Conservation (phyloP, 2,329 filamentous ascomycete species). For the Fusarium odoratissimum region DNA sequence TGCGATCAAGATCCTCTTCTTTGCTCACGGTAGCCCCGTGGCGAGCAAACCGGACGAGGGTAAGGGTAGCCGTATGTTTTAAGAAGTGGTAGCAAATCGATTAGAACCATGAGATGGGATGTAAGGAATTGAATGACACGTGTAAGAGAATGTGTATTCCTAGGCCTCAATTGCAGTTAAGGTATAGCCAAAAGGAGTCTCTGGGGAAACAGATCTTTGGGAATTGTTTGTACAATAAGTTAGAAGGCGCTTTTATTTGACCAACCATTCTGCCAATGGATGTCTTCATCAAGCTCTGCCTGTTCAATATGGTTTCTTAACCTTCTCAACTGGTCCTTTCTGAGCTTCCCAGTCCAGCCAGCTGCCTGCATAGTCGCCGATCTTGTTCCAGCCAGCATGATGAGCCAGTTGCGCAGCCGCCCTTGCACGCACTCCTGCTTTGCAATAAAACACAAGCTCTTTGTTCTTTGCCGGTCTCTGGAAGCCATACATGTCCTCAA, state of each 20-base stretch:
- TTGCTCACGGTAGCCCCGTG: conserved; percentile 77
- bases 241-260: conserved; percentile 38
- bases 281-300: not conserved
- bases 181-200: conserved; percentile 31
- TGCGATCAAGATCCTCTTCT: conserved; percentile 97
- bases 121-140: conserved; percentile 19
- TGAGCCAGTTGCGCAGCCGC: conserved; percentile 82
- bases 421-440: conserved; percentile 84
- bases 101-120: conserved; percentile 10
- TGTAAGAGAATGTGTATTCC: conserved; percentile 33
- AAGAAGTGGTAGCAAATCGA: not conserved
- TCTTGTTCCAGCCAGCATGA: conserved; percentile 78
- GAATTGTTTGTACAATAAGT: conserved; percentile 38
- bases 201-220: conserved; percentile 15
- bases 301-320: conserved; percentile 14
- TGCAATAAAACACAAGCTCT: conserved; percentile 89
- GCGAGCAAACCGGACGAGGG: conserved; percentile 54
- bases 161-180: not conserved
- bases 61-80: conserved; percentile 38
- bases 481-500: conserved; percentile 85
- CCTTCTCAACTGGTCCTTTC: conserved; percentile 67
- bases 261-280: conserved; percentile 3
- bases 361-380: conserved; percentile 79
- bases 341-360: conserved; percentile 85
- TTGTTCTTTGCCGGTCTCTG: conserved; percentile 68